A percentile compares a stretch with the other conserved stretches of the same genome.
phyloP scores from a whole-genome alignment of 768 basidiomycete species.

The Lactarius indigo region DNA sequence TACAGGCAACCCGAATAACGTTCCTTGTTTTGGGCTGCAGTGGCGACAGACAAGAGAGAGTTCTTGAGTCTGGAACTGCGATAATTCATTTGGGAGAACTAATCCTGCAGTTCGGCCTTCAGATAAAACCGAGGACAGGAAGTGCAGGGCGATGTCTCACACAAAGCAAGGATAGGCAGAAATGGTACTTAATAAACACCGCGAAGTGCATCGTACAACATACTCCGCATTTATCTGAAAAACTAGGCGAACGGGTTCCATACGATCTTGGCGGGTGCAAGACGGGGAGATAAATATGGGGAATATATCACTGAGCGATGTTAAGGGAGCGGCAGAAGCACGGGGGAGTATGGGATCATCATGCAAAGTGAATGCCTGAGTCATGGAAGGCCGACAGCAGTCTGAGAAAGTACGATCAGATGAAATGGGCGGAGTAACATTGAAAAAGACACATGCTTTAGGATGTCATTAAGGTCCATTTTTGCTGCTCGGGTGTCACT shows the following conservation, averaged over 20 bases:
- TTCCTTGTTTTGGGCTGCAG: not conserved
- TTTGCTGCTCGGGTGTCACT: slow-evolving; percentile 25
- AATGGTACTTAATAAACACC: not conserved
- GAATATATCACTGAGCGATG: not conserved
- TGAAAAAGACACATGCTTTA: not conserved
- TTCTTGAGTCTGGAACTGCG: not conserved
- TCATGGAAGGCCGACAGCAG: not conserved
- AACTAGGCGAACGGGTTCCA: not conserved
- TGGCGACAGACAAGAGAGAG: not conserved
- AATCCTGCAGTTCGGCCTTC: not conserved
- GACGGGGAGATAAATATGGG: not conserved
- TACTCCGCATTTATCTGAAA: not conserved
- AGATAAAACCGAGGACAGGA: not conserved
- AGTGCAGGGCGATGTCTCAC: not conserved
- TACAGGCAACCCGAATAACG: not conserved
- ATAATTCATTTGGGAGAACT: not conserved
- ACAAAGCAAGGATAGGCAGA: not conserved
- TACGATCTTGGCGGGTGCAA: not conserved
- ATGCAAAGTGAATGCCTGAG: not conserved
- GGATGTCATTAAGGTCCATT: slow-evolving; percentile 26
- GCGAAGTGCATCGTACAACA: not conserved
- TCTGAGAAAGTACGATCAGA: not conserved
- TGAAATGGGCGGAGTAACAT: not conserved
- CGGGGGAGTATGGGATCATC: not conserved
- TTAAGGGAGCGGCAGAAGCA: not conserved